A percentile compares a stretch with the other conserved stretches of the same genome.
phyloP scores from a whole-genome alignment of 331 rosid species.

The Acacia concinna region DNA sequence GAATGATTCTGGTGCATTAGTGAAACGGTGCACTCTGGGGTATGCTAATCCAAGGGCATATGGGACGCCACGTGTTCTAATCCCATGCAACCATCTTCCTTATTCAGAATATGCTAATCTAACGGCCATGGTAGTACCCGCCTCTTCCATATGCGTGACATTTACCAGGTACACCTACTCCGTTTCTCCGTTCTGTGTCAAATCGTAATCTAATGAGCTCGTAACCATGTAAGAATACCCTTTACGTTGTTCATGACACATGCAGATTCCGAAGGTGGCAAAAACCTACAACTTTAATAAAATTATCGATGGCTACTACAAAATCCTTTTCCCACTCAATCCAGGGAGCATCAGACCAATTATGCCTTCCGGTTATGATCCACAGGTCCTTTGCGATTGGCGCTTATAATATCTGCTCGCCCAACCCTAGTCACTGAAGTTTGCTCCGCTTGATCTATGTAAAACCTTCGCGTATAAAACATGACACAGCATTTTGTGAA shows the following conservation, averaged over 20 bases:
- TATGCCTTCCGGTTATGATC: conserved; percentile 57
- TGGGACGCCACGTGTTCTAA: too few relatives aligned
- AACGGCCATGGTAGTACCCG: too few relatives aligned
- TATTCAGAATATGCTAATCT: too few relatives aligned
- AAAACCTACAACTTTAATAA: conserved; percentile 65
- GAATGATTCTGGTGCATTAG: too few relatives aligned
- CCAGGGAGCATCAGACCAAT: conserved; percentile 79
- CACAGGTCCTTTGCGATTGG: conserved; percentile 38
- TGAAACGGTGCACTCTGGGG: too few relatives aligned
- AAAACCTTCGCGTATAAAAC: neutral
- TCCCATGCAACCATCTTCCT: too few relatives aligned
- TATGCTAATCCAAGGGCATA: too few relatives aligned
- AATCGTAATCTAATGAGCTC: neutral
- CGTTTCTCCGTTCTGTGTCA: neutral
- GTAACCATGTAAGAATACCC: neutral
- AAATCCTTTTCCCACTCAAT: conserved; percentile 73
- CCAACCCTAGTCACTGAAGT: neutral
- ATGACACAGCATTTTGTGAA: neutral
- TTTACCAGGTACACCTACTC: conserved; percentile 61
- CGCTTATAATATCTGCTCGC: too few relatives aligned
- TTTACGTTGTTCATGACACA: neutral
- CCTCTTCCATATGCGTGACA: conserved; percentile 71
- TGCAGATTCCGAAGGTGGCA: conserved; percentile 84
- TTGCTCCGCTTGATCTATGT: neutral
- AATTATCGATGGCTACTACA: conserved; percentile 89